Conservation (phyloP, 208 protist species). For the Acanthamoeba sp. region DNA sequence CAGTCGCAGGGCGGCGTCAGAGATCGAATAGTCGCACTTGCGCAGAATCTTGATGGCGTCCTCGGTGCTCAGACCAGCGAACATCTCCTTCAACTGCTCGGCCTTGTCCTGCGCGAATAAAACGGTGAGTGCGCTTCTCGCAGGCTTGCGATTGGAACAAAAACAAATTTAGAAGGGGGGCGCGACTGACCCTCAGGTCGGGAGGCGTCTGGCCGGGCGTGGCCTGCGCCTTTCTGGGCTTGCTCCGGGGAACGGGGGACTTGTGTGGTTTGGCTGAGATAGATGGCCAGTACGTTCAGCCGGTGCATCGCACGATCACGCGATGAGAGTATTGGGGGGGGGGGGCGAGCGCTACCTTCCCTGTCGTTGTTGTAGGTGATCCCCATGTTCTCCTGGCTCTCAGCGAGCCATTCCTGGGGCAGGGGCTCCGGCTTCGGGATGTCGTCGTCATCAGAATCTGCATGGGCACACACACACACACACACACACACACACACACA, state of each 20-base stretch:
- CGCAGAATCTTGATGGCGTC: background rate
- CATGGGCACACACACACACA: background rate
- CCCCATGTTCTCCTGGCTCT: background rate
- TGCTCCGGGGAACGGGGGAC: background rate
- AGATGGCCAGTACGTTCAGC: too few relatives aligned
- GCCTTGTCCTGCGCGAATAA: constrained; percentile 14
- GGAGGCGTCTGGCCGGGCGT: background rate
- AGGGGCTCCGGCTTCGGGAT: constrained; percentile 15
- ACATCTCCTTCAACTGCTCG: constrained; percentile 55
- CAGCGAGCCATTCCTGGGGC: background rate
- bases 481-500: too few relatives aligned
- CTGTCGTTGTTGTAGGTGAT: constrained; percentile 15
- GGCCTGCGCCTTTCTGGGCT: background rate
- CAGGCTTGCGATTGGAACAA: too few relatives aligned
- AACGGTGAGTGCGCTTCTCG: background rate
- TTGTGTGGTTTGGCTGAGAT: background rate
- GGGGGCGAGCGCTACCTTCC: background rate
- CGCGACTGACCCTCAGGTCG: background rate
- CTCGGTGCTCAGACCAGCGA: background rate
- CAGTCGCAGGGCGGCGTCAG: constrained; percentile 25
- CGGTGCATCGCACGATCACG: background rate
- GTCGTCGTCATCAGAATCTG: constrained; percentile 10
- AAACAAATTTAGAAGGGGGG: background rate
- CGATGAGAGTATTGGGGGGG: background rate
- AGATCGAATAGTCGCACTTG: constrained; percentile 13